Conservation (phyloP, 2,329 filamentous ascomycete genomes). For the Xylaria sp. region DNA sequence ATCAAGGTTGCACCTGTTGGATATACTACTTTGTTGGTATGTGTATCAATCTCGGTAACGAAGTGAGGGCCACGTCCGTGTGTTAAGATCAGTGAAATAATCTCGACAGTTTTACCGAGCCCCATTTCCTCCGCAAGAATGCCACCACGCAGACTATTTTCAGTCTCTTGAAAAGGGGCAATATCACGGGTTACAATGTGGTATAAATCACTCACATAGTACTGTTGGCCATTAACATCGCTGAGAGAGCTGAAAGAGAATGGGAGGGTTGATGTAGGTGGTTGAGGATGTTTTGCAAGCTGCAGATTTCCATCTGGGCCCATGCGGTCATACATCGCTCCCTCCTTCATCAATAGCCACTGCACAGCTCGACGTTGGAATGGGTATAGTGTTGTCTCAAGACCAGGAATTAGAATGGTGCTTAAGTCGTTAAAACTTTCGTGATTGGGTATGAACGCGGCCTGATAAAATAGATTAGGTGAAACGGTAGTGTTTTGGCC, state of each 20-base stretch:
- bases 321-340: conserved; percentile 60
- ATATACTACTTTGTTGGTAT: conserved; percentile 58
- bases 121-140: conserved; percentile 87
- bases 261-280: conserved; percentile 46
- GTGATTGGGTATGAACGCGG: conserved; percentile 70
- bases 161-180: conserved; percentile 55
- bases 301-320: conserved; percentile 34
- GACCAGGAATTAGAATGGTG: conserved; percentile 56
- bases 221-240: conserved; percentile 58
- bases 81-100: conserved; percentile 75
- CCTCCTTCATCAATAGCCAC: conserved; percentile 77
- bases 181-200: conserved; percentile 67
- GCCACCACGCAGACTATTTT: conserved; percentile 65
- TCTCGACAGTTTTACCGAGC: conserved; percentile 81
- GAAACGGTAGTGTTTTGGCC: conserved; percentile 50
- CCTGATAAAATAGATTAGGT: conserved; percentile 74
- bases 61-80: conserved; percentile 59
- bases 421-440: conserved; percentile 52
- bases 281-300: conserved; percentile 45
- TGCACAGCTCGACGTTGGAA: conserved; percentile 77
- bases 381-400: conserved; percentile 69
- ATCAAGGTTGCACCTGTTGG: conserved; percentile 69
- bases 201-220: conserved; percentile 67
- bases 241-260: conserved; percentile 57
- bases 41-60: conserved; percentile 50